phyloP scores from a whole-genome alignment of 129 eudicot species.

The Cynara cardunculus region DNA sequence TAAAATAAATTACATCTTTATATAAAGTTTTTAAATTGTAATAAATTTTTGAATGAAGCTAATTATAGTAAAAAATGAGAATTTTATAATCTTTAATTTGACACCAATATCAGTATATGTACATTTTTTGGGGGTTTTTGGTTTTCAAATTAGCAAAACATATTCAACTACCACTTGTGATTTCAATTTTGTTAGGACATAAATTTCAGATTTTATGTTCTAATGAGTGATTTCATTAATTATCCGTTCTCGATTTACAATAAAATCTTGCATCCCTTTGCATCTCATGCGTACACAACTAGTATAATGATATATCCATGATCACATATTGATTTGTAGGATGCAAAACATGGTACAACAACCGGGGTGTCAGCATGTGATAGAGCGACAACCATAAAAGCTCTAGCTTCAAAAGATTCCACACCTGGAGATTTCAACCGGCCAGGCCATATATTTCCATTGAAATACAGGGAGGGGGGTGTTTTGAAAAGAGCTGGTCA shows the following conservation, averaged over 20 bases:
- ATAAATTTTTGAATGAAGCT: not conserved
- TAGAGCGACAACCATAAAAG: conserved; percentile 52
- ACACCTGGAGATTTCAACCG: conserved; percentile 90
- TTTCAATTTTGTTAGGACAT: not conserved
- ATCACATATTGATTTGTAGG: conserved; percentile 31
- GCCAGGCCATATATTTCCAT: conserved; percentile 93
- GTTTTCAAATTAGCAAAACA: not conserved
- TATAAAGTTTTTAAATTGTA: too few relatives aligned
- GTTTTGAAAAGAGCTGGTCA: conserved; percentile 96
- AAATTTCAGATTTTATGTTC: not conserved
- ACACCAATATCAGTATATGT: not conserved
- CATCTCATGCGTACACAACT: not conserved
- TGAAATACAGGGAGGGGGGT: conserved; percentile 92
- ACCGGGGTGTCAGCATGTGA: conserved; percentile 76
- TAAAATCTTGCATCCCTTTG: not conserved
- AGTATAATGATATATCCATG: not conserved
- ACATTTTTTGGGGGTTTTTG: too few relatives aligned
- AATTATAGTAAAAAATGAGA: too few relatives aligned
- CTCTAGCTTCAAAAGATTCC: conserved; percentile 71
- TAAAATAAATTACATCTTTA: not conserved
- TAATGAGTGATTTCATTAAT: not conserved
- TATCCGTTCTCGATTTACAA: not conserved
- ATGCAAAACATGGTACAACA: conserved; percentile 75
- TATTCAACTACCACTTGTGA: not conserved
- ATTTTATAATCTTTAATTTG: too few relatives aligned